Conservation (phyloP, 176 grass and related monocot species). For the Miscanthus lutarioriparius region DNA sequence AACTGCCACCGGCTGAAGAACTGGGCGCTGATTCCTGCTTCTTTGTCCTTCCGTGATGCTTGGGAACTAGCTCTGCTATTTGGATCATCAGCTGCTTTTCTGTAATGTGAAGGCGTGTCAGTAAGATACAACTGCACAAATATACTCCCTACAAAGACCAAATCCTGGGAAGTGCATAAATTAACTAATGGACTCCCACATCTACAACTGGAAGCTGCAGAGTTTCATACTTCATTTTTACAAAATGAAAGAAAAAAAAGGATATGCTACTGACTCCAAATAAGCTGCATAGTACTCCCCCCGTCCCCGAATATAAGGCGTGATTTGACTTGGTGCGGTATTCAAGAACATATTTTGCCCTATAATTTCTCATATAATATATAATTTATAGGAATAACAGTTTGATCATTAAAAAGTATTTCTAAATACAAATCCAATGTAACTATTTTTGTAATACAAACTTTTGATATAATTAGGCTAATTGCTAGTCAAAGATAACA, state of each 20-base stretch:
- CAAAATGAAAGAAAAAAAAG: neutral
- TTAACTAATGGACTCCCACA: neutral
- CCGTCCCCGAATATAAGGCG: too few relatives aligned
- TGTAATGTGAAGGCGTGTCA: conserved; percentile 38
- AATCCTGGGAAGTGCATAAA: neutral
- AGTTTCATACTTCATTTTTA: neutral
- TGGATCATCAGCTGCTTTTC: conserved; percentile 87
- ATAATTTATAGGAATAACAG: too few relatives aligned
- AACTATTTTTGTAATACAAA: too few relatives aligned
- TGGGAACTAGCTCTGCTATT: conserved; percentile 85
- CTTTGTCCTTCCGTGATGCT: conserved; percentile 87
- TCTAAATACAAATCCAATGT: too few relatives aligned
- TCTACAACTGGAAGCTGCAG: neutral
- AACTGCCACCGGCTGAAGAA: conserved; percentile 38
- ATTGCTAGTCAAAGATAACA: too few relatives aligned
- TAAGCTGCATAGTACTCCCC: too few relatives aligned
- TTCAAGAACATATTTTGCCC: too few relatives aligned
- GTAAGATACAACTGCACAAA: conserved; percentile 7
- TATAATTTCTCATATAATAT: too few relatives aligned
- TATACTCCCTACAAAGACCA: neutral
- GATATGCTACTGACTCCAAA: too few relatives aligned
- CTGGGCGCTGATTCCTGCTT: conserved; percentile 60
- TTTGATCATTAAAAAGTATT: too few relatives aligned
- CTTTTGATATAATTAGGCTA: neutral
- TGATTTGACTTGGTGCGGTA: neutral